phyloP scores from a whole-genome alignment of 2,329 filamentous ascomycete genomes.

The Pezicula neosporulosa region DNA sequence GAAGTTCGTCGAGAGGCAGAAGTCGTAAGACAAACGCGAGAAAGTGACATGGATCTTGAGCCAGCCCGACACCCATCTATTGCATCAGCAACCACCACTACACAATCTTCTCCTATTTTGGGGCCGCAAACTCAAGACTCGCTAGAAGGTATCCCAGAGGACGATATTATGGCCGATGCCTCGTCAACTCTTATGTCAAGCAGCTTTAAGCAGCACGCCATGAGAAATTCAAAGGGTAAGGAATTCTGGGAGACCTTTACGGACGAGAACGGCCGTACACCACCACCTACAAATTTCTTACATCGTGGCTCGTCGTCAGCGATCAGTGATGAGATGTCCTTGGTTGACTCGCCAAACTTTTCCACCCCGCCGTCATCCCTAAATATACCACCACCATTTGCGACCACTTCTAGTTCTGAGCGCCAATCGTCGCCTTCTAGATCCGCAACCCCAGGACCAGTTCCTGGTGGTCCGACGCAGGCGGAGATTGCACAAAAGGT shows the following conservation, averaged over 20 bases:
- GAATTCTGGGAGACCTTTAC: constrained; percentile 81
- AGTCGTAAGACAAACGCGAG: constrained; percentile 90
- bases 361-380: constrained; percentile 24
- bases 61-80: constrained; percentile 38
- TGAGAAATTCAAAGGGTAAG: constrained; percentile 67
- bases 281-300: constrained; percentile 50
- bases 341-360: constrained; percentile 17
- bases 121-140: constrained; percentile 56
- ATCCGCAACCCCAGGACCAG: constrained; percentile 26
- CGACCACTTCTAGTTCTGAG: constrained; percentile 14
- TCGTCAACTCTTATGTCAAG: constrained; percentile 45
- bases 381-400: constrained; percentile 2
- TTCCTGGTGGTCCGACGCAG: constrained; percentile 50
- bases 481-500: constrained; percentile 76
- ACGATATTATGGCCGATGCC: constrained; percentile 61
- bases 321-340: constrained; percentile 63
- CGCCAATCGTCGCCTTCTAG: constrained; percentile 25
- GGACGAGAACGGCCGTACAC: constrained; percentile 55
- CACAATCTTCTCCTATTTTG: constrained; percentile 66
- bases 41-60: constrained; percentile 72
- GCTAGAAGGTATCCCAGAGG: constrained; percentile 68
- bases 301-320: constrained; percentile 56
- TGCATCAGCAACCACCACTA: constrained; percentile 46
- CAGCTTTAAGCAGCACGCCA: constrained; percentile 72
- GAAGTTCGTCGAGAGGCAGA: constrained; percentile 90